Percentiles rank a stretch among this genome's conserved stretches.
Conservation (phyloP, 805 yeast species). For the Yarrowia keelungensis region DNA sequence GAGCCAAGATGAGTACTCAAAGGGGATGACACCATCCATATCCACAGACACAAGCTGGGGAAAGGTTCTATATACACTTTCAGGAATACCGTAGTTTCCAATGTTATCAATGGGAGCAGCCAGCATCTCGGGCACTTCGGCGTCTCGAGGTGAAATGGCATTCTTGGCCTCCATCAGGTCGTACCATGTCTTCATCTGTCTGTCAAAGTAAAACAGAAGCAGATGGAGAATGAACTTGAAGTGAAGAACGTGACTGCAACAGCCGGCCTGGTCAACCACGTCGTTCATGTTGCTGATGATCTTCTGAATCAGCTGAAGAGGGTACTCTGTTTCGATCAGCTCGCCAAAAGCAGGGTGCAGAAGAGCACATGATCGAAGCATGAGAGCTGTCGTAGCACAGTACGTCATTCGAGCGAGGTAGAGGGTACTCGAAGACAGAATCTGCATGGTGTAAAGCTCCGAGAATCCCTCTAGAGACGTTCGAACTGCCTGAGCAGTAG, state of each 20-base stretch:
- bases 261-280: slow-evolving; percentile 45
- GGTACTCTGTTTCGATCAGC: slow-evolving; percentile 34
- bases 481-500: slow-evolving; percentile 45
- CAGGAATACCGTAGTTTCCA: slow-evolving; percentile 35
- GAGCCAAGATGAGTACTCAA: slow-evolving; percentile 36
- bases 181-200: slow-evolving; percentile 41
- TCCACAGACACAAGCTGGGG: slow-evolving; percentile 38
- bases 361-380: slow-evolving; percentile 48
- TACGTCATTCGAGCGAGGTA: slow-evolving; percentile 46
- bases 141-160: slow-evolving; percentile 23
- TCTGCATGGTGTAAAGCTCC: slow-evolving; percentile 50
- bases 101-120: slow-evolving; percentile 16
- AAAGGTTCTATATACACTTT: slow-evolving; percentile 35
- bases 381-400: slow-evolving; percentile 47
- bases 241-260: slow-evolving; percentile 46
- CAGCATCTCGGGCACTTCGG: slow-evolving; percentile 11
- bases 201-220: slow-evolving; percentile 49
- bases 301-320: slow-evolving; percentile 21
- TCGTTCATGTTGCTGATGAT: slow-evolving; percentile 41
- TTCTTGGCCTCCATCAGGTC: slow-evolving; percentile 32
- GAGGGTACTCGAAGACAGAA: slow-evolving; percentile 60
- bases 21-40: slow-evolving; percentile 35
- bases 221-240: slow-evolving; percentile 48
- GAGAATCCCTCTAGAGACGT: slow-evolving; percentile 43
- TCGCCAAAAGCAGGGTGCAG: slow-evolving; percentile 46